Conservation (phyloP, 805 yeast species). For the Yarrowia alimentaria region DNA sequence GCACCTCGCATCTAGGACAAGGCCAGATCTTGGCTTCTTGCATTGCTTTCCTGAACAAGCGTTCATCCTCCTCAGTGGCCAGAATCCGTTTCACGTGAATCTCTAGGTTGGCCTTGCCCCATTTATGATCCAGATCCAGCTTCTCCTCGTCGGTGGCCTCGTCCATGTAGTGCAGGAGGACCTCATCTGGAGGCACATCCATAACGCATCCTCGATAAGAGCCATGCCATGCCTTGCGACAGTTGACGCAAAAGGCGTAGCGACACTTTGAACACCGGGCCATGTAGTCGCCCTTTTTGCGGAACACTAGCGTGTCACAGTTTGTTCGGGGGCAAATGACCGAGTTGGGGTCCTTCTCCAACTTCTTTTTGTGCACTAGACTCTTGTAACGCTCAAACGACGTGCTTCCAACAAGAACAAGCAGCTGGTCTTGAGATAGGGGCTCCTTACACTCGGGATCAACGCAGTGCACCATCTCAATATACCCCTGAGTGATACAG, state of each 20-base stretch:
- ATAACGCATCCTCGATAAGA: constrained; percentile 4
- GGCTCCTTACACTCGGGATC: constrained; percentile 18
- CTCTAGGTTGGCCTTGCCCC: constrained; percentile 17
- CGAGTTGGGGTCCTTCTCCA: constrained; percentile 3
- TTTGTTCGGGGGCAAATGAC: background rate
- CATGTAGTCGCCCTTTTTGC: constrained; percentile 15
- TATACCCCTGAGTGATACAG: constrained; percentile 13
- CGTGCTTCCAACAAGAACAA: background rate
- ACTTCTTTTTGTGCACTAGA: background rate
- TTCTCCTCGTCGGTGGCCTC: constrained; percentile 13
- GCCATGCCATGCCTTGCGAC: constrained; percentile 25
- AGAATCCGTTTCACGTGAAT: background rate
- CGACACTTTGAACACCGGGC: constrained; percentile 3
- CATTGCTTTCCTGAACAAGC: constrained; percentile 4
- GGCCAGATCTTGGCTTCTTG: background rate
- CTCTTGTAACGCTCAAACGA: background rate
- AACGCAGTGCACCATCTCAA: constrained; percentile 15
- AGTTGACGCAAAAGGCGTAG: constrained; percentile 23
- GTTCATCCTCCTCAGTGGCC: background rate
- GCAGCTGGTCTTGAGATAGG: background rate
- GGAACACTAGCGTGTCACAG: constrained; percentile 7
- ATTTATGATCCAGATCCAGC: constrained; percentile 1
- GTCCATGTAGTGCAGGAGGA: background rate
- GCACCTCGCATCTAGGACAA: background rate
- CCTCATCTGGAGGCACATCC: background rate